phyloP scores from a whole-genome alignment of 257 asterid species.

The Misopates orontium region DNA sequence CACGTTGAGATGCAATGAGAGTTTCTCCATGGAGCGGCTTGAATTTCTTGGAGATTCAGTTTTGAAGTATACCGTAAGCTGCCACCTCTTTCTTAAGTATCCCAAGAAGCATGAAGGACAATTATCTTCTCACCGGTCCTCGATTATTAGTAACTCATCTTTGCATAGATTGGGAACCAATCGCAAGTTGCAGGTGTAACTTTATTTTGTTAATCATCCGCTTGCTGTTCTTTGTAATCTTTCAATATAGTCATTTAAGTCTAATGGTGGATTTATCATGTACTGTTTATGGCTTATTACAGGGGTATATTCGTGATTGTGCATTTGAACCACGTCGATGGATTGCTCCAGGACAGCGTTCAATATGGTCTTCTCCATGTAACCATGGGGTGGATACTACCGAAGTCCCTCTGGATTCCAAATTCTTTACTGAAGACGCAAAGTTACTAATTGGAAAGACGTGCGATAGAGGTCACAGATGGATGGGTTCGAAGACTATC shows the following conservation, averaged over 20 bases:
- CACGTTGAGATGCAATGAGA: conserved; percentile 74
- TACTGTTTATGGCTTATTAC: conserved; percentile 14
- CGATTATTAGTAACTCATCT: conserved; percentile 59
- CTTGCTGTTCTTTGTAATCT: not conserved
- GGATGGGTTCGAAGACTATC: conserved; percentile 89
- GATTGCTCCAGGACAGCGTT: conserved; percentile 90
- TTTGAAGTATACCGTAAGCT: conserved; percentile 73
- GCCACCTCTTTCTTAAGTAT: conserved; percentile 79
- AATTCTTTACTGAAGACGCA: conserved; percentile 53
- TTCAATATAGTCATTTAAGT: too few species aligned
- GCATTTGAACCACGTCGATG: conserved; percentile 87
- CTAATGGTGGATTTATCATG: not conserved
- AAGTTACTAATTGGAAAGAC: conserved; percentile 62
- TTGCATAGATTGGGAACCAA: conserved; percentile 70
- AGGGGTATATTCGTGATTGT: conserved; percentile 73
- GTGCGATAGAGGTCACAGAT: conserved; percentile 88
- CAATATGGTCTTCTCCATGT: conserved; percentile 71
- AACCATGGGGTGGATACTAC: conserved; percentile 59
- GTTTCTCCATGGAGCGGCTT: conserved; percentile 91
- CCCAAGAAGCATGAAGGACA: conserved; percentile 73
- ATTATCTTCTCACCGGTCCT: conserved; percentile 52
- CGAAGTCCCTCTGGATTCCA: conserved; percentile 71
- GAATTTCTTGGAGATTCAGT: conserved; percentile 96
- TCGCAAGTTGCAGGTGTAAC: conserved; percentile 71
- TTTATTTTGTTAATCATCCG: conserved; percentile 10